These are phyloP conservation scores for Sesbania bispinosa DNA, from an alignment of 306 rosid species.

Conservation along the genomic window DNA sequence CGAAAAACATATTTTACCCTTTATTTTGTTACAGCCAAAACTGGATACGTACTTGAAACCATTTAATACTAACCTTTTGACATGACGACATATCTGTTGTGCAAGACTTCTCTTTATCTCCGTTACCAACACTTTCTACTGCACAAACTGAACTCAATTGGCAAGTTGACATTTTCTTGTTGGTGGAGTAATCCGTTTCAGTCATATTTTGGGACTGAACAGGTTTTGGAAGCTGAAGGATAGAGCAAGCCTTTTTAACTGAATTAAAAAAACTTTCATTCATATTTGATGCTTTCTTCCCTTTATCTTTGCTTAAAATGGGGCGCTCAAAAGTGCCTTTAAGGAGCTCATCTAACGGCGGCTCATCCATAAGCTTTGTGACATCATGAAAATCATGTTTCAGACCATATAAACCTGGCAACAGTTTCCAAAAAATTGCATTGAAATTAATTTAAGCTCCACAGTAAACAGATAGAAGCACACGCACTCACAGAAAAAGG, in stretches of 20 bases:
- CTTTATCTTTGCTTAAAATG: slow-evolving; percentile 60
- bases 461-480: no score
- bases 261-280: slow-evolving; percentile 59
- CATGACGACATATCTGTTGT: slow-evolving; percentile 37
- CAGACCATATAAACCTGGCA: slow-evolving; percentile 79
- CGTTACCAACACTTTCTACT: slow-evolving; percentile 42
- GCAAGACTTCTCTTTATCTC: slow-evolving; percentile 51
- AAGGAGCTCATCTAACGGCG: slow-evolving; percentile 66
- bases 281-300: slow-evolving; percentile 50
- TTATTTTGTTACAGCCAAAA: slow-evolving; percentile 20
- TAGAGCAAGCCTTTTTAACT: slow-evolving; percentile 68
- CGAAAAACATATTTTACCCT: no score
- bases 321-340: slow-evolving; percentile 56
- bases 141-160: slow-evolving; percentile 47
- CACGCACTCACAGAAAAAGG: not conserved
- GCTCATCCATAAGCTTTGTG: slow-evolving; percentile 67
- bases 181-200: slow-evolving; percentile 60
- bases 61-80: slow-evolving; percentile 59
- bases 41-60: slow-evolving; percentile 14
- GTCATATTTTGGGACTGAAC: slow-evolving; percentile 49
- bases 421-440: slow-evolving; percentile 3
- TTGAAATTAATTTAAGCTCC: slow-evolving; percentile 17
- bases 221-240: slow-evolving; percentile 57
- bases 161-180: slow-evolving; percentile 52
- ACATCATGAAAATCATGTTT: slow-evolving; percentile 79